A percentile compares a stretch with the other conserved stretches of the same genome.
Conservation (phyloP, 2,329 filamentous ascomycete genomes). For the Lecanoromycetidae sp. region DNA sequence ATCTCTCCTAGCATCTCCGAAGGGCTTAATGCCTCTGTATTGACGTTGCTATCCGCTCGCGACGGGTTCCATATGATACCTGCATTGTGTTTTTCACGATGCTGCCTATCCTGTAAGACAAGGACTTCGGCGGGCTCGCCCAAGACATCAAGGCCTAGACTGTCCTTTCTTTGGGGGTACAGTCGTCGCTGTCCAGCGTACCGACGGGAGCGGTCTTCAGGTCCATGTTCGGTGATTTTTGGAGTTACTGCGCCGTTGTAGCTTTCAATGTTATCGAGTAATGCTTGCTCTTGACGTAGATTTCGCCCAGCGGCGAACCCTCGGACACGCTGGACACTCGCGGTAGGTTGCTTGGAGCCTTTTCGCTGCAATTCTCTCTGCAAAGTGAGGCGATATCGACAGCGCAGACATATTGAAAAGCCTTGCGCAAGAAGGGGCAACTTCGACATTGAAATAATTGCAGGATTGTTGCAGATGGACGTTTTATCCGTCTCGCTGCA, state of each 20-base stretch:
- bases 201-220: not conserved
- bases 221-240: too few species aligned
- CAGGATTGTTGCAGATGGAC: too few species aligned
- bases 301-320: not conserved
- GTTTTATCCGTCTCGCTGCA: too few species aligned
- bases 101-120: not conserved
- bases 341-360: not conserved
- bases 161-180: not conserved
- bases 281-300: not conserved
- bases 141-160: conserved; percentile 5
- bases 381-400: conserved; percentile 3
- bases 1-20: conserved; percentile 11
- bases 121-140: conserved; percentile 15
- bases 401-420: conserved; percentile 1
- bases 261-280: not conserved
- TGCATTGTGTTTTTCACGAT: not conserved
- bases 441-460: conserved; percentile 1
- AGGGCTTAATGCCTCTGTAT: not conserved
- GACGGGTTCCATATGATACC: not conserved
- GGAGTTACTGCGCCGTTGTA: too few species aligned
- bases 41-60: not conserved
- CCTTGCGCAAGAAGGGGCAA: not conserved
- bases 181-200: not conserved
- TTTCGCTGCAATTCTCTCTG: not conserved
- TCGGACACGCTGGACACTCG: not conserved